Percentiles rank a stretch among this genome's conserved stretches.
Evolutionary conservation across 306 rosid species (phyloP).

Genomic region (Cucurbita argyrosperma): DNA sequence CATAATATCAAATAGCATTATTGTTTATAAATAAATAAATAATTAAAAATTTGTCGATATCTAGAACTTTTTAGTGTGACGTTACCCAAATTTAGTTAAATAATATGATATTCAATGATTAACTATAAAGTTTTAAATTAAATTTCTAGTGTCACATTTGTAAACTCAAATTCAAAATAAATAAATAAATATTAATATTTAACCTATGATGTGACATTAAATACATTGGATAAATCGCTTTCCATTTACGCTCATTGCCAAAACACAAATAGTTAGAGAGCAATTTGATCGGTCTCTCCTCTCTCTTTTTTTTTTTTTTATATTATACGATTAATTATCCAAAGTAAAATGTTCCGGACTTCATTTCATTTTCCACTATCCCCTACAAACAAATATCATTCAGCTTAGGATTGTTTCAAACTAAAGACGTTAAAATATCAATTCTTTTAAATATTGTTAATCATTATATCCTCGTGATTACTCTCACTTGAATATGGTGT

Average conservation of each 20-base stretch:
- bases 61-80: constrained; percentile 3
- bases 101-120: not conserved
- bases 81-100: not conserved
- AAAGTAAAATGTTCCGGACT: not conserved
- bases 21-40: not conserved
- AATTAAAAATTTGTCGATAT: not conserved
- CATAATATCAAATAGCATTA: not conserved
- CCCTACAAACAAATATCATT: too few relatives aligned
- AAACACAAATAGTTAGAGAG: not conserved
- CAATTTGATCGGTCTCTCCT: not conserved
- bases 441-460: too few relatives aligned
- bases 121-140: not conserved
- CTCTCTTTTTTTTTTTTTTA: not conserved
- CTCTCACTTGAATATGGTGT: too few relatives aligned
- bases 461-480: too few relatives aligned
- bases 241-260: not conserved
- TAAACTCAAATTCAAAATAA: not conserved
- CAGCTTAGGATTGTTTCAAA: too few relatives aligned
- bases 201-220: not conserved
- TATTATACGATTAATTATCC: not conserved
- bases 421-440: too few relatives aligned
- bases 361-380: not conserved
- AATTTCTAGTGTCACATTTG: not conserved
- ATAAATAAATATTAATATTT: not conserved
- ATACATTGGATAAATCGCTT: constrained; percentile 5